phyloP scores from a whole-genome alignment of 2,329 filamentous ascomycete species.

The Talaromyces amestolkiae region DNA sequence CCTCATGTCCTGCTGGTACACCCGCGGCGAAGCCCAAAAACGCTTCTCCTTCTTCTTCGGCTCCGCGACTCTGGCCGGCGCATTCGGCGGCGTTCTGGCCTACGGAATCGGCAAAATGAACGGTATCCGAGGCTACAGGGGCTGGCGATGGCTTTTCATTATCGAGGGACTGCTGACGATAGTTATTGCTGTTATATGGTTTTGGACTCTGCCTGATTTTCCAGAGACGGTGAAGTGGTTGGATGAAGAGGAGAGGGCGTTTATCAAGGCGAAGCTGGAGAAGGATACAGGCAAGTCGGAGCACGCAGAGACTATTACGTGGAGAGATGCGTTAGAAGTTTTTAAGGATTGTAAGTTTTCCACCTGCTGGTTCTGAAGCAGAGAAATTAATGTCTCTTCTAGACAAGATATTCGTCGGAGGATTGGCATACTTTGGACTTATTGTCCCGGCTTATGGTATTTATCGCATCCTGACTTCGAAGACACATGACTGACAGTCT shows the following conservation, averaged over 20 bases:
- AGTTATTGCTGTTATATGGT: constrained; percentile 56
- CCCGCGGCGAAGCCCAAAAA: constrained; percentile 80
- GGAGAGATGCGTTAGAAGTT: constrained; percentile 59
- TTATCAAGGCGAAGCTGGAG: constrained; percentile 63
- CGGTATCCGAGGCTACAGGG: constrained; percentile 56
- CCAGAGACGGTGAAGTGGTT: constrained; percentile 74
- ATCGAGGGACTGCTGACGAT: constrained; percentile 63
- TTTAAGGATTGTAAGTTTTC: constrained; percentile 61
- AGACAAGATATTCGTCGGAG: constrained; percentile 68
- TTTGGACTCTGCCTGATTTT: constrained; percentile 70
- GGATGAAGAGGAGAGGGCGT: constrained; percentile 64
- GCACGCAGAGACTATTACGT: constrained; percentile 59
- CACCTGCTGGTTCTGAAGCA: neutral
- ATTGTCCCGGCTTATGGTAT: constrained; percentile 70
- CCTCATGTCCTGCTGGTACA: constrained; percentile 79
- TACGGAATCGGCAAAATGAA: constrained; percentile 60
- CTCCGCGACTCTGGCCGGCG: constrained; percentile 61
- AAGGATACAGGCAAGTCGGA: constrained; percentile 68
- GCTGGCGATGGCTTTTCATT: constrained; percentile 57
- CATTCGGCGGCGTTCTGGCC: constrained; percentile 62
- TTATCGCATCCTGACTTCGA: constrained; percentile 9
- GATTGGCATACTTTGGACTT: constrained; percentile 78
- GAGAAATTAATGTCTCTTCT: neutral
- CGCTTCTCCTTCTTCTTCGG: constrained; percentile 93
- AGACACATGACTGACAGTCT: neutral